Evolutionary conservation across 345 rosid genomes (phyloP).

Genomic region (Salix koriyanagi): DNA sequence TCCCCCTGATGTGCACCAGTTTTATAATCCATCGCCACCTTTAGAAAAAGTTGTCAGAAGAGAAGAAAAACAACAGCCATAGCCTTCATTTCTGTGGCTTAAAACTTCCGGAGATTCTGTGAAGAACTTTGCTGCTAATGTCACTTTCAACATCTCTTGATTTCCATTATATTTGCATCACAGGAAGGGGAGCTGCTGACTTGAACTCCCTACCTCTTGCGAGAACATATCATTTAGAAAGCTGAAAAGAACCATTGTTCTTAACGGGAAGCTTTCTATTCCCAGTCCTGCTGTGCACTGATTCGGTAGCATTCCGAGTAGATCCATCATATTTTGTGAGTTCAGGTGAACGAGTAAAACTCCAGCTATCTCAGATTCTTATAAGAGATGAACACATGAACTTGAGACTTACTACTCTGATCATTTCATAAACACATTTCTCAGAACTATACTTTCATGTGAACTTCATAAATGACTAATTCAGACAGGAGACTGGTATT

Average conservation of each 20-base stretch:
- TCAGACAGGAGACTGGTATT: not conserved
- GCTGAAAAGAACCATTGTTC: not conserved
- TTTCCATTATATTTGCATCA: not conserved
- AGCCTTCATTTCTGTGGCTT: conserved; percentile 10
- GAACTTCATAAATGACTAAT: not conserved
- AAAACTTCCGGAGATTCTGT: not conserved
- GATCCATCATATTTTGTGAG: not conserved
- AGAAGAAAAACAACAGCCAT: not conserved
- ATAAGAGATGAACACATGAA: too few species aligned
- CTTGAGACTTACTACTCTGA: accelerated
- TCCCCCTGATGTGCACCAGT: not conserved
- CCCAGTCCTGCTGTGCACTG: not conserved
- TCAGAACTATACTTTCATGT: not conserved
- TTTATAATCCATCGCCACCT: not conserved
- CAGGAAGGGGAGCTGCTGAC: not conserved
- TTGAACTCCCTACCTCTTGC: not conserved
- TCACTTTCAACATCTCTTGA: not conserved
- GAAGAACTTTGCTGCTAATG: not conserved
- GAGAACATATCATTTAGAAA: not conserved
- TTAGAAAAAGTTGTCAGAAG: not conserved
- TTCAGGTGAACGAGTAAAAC: too few species aligned
- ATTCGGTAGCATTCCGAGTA: not conserved
- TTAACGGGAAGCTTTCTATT: not conserved
- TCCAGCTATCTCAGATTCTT: too few species aligned
- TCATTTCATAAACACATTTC: not conserved